Percentiles rank a stretch among this genome's conserved stretches.
Conservation (phyloP, 2,329 filamentous ascomycete species). For the Simplicillium aogashimaense region DNA sequence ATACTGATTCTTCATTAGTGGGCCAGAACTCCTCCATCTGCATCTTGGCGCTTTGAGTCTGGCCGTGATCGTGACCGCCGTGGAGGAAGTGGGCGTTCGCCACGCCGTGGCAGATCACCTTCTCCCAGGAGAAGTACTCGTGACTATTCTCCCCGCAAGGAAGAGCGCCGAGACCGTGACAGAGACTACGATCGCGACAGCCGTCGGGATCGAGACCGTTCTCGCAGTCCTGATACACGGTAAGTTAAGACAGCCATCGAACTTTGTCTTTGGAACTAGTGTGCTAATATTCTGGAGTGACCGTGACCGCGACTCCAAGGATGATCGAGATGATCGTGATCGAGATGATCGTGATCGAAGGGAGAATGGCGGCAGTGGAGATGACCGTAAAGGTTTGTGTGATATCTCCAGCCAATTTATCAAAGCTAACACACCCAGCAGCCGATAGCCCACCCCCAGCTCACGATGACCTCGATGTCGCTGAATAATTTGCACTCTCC, state of each 20-base stretch:
- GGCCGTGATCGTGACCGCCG: slow-evolving; percentile 66
- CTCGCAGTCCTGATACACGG: slow-evolving; percentile 58
- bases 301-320: slow-evolving; percentile 46
- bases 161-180: slow-evolving; percentile 74
- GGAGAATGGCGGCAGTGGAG: slow-evolving; percentile 71
- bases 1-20: slow-evolving; percentile 48
- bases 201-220: slow-evolving; percentile 67
- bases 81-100: slow-evolving; percentile 42
- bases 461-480: slow-evolving; percentile 93
- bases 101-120: slow-evolving; percentile 62
- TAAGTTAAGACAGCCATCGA: no score
- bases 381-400: slow-evolving; percentile 75
- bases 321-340: slow-evolving; percentile 63
- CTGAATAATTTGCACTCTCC: slow-evolving; percentile 46
- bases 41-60: slow-evolving; percentile 96
- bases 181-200: slow-evolving; percentile 69
- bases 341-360: slow-evolving; percentile 65
- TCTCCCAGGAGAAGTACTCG: slow-evolving; percentile 68
- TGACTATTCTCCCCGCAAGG: slow-evolving; percentile 81
- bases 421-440: slow-evolving; percentile 28
- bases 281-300: slow-evolving; percentile 23
- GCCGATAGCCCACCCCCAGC: slow-evolving; percentile 71
- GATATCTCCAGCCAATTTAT: slow-evolving; percentile 10
- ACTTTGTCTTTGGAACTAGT: neutral
- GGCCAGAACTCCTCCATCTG: slow-evolving; percentile 95